Evolutionary conservation across 2,329 filamentous ascomycete species (phyloP), one percentile per base, ranked within the genome.

Genomic region (Juglanconis oblonga): DNA sequence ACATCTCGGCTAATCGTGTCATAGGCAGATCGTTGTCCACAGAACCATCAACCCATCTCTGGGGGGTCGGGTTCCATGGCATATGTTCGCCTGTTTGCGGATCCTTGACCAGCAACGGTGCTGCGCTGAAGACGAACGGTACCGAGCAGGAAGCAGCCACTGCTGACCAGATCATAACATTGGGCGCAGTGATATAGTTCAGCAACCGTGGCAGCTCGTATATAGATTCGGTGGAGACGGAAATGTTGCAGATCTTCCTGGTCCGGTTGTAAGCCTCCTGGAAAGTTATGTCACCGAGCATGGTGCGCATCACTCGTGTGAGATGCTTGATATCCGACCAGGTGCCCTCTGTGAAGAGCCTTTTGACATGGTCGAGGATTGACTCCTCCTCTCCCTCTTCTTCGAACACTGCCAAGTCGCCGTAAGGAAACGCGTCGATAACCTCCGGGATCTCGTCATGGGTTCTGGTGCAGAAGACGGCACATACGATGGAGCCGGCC

Each of bases 251-350:
- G 63, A 97, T 93, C 61, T 92, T 85, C 33, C 92, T 85, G 0
- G 93, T 97, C n/a, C 92, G 88, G 71, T 97, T 96, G 77, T 97
- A 97, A 1, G 92, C 92, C 74, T 98, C 94, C 69, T 94, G 91
- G 67, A 98, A 98, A 0, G 94, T 98, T 68, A 97, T 88, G 67
- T 97, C 91, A 42, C 92, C 92, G 7, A 97, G 81, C 68, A 95
- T 78, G 36, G 81, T 81, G 57, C 86, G 85, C 91, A 98, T 95
- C 5, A 96, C 92, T 51, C 88, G 82, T 2, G 85, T 88, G 52
- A 97, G 77, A 72, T 97, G 87, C 31, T 84, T 84, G 67, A 96
- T 96, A 69, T 97, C 92, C 64, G 93, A 91, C 78, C 94, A 88
- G 50, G 87, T 88, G 1, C 92, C 91, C 67, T 90, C 84, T n/a